phyloP scores from a whole-genome alignment of 768 basidiomycete genomes.

The Lentinula aciculospora region DNA sequence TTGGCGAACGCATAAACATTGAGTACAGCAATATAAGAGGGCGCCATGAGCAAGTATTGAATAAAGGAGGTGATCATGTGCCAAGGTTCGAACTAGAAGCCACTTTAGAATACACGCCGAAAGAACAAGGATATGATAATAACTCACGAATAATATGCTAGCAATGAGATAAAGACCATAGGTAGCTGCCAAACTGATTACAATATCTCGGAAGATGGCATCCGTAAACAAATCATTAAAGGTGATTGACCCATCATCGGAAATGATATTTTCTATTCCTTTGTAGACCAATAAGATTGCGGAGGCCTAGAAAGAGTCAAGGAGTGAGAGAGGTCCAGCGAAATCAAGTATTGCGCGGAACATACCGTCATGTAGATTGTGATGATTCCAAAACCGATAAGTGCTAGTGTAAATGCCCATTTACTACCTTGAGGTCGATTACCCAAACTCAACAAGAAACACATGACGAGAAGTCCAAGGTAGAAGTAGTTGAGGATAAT shows the following conservation, averaged over 20 bases:
- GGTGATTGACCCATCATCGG: constrained; percentile 38
- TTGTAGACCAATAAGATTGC: constrained; percentile 83
- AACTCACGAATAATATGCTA: constrained; percentile 77
- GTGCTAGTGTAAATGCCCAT: constrained; percentile 78
- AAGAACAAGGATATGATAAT: background rate
- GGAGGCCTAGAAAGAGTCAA: constrained; percentile 41
- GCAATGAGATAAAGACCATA: constrained; percentile 84
- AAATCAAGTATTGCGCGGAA: background rate
- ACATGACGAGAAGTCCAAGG: constrained; percentile 79
- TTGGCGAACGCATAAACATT: constrained; percentile 93
- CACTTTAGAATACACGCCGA: background rate
- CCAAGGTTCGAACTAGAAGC: constrained; percentile 86
- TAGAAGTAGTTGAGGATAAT: constrained; percentile 82
- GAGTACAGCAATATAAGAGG: constrained; percentile 89
- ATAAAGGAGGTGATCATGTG: constrained; percentile 96
- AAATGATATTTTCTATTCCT: constrained; percentile 59
- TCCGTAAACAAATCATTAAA: constrained; percentile 70
- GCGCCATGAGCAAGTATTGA: constrained; percentile 90
- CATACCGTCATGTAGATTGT: constrained; percentile 95
- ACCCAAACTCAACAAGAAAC: constrained; percentile 83
- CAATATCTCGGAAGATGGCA: constrained; percentile 74
- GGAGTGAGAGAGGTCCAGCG: constrained; percentile 5
- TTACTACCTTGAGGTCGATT: constrained; percentile 91
- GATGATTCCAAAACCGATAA: constrained; percentile 84
- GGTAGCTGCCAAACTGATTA: constrained; percentile 58